phyloP scores from a whole-genome alignment of 176 grass and related monocot species.

The Raddia distichophylla region DNA sequence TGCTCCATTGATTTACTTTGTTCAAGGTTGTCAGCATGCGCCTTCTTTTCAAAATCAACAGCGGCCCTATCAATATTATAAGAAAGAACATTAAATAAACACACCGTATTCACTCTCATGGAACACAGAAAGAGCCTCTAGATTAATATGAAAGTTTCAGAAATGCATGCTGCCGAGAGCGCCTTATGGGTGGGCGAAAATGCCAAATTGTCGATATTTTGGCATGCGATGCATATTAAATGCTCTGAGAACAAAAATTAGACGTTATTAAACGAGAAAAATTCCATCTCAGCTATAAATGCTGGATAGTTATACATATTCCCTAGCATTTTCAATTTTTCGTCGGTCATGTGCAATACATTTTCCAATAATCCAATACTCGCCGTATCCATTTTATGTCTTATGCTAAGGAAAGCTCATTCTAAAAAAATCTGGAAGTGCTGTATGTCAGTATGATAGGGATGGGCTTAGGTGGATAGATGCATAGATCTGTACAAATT shows the following conservation, averaged over 20 bases:
- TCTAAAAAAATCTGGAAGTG: background rate
- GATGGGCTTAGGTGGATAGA: background rate
- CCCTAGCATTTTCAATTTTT: background rate
- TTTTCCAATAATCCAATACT: background rate
- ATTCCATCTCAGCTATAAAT: background rate
- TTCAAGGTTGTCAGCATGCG: constrained; percentile 82
- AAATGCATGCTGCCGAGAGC: background rate
- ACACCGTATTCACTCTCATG: constrained; percentile 14
- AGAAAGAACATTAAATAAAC: constrained; percentile 27
- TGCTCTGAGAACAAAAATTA: background rate
- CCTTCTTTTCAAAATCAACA: constrained; percentile 95
- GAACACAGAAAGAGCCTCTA: background rate
- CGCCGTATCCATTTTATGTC: background rate
- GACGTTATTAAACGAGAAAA: background rate
- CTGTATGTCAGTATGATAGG: background rate
- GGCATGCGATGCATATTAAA: constrained; percentile 6
- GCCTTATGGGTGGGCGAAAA: background rate
- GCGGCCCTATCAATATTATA: constrained; percentile 67
- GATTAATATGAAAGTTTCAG: background rate
- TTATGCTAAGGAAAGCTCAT: background rate
- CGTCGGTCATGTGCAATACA: background rate
- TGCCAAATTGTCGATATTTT: background rate
- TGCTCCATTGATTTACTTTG: constrained; percentile 87
- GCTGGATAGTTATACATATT: background rate
- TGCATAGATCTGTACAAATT: constrained; percentile 1